Conservation (phyloP, 1,139 yeast species). For the Yamadazyma conglobata region DNA sequence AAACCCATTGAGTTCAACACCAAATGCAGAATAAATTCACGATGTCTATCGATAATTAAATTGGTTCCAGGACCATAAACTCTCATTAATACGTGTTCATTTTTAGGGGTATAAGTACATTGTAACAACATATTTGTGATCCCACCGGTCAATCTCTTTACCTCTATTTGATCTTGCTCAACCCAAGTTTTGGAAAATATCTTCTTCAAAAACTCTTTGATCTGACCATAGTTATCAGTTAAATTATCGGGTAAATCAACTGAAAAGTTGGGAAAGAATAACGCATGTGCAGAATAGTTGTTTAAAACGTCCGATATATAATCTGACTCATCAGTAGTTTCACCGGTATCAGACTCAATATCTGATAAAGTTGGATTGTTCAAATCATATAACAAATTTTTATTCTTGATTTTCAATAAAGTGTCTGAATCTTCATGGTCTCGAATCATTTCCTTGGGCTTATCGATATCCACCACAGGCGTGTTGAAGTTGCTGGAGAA, state of each 20-base stretch:
- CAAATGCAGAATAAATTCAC: conserved; percentile 72
- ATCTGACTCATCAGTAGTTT: conserved; percentile 9
- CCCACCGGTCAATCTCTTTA: conserved; percentile 63
- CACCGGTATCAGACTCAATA: conserved; percentile 28
- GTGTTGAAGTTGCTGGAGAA: conserved; percentile 12
- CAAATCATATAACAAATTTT: conserved; percentile 38
- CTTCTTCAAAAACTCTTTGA: conserved; percentile 29
- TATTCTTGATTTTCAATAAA: conserved; percentile 26
- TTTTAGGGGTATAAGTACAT: conserved; percentile 32
- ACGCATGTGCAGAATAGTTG: conserved; percentile 32
- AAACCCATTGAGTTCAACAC: conserved; percentile 56
- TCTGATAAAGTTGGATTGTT: conserved; percentile 45
- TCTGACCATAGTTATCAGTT: conserved; percentile 27
- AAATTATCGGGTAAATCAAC: conserved; percentile 33
- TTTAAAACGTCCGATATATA: conserved; percentile 19
- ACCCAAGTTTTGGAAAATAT: conserved; percentile 36
- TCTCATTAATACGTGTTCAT: conserved; percentile 54
- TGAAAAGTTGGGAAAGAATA: conserved; percentile 37
- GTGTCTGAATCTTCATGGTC: conserved; percentile 2
- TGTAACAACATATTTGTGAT: conserved; percentile 71
- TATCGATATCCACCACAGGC: conserved; percentile 5
- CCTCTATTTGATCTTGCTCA: conserved; percentile 20
- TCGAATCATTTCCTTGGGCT: conserved; percentile 1
- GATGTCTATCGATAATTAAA: conserved; percentile 68
- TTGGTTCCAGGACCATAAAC: conserved; percentile 77